Percentiles rank a stretch among this genome's conserved stretches.
phyloP scores from a whole-genome alignment of 305 asterid genomes.

The Fraxinus xanthoxyloides region DNA sequence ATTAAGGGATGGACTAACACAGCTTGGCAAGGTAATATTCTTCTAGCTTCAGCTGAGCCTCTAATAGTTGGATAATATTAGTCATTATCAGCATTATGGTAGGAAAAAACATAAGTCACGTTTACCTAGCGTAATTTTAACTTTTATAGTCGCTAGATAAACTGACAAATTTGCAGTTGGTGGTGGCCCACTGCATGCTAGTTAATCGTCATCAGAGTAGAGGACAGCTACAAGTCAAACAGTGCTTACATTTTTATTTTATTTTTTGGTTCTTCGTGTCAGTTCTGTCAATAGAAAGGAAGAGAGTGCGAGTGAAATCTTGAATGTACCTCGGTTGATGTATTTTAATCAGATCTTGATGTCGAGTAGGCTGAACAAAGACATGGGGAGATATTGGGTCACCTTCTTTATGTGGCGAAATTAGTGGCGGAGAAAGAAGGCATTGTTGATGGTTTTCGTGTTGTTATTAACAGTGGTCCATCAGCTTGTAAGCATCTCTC shows the following conservation, averaged over 20 bases:
- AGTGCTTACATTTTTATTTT: neutral
- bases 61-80: conserved; percentile 1
- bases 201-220: neutral
- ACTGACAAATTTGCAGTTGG: neutral
- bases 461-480: conserved; percentile 81
- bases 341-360: conserved; percentile 16
- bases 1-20: conserved; percentile 74
- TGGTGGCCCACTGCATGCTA: neutral
- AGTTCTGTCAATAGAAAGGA: neutral
- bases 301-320: neutral
- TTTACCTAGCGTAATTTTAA: neutral
- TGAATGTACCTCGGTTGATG: neutral
- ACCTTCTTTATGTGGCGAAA: conserved; percentile 82
- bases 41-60: conserved; percentile 4
- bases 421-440: conserved; percentile 94
- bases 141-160: neutral
- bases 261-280: neutral
- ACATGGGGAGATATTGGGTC: conserved; percentile 80
- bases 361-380: conserved; percentile 68
- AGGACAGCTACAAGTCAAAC: neutral
- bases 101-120: neutral
- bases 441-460: conserved; percentile 84
- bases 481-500: conserved; percentile 60
- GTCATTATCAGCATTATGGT: neutral
- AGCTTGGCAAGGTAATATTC: conserved; percentile 68